Evolutionary conservation across 2,329 filamentous ascomycete genomes (phyloP).

Genomic region (Amauroascus verrucosus): DNA sequence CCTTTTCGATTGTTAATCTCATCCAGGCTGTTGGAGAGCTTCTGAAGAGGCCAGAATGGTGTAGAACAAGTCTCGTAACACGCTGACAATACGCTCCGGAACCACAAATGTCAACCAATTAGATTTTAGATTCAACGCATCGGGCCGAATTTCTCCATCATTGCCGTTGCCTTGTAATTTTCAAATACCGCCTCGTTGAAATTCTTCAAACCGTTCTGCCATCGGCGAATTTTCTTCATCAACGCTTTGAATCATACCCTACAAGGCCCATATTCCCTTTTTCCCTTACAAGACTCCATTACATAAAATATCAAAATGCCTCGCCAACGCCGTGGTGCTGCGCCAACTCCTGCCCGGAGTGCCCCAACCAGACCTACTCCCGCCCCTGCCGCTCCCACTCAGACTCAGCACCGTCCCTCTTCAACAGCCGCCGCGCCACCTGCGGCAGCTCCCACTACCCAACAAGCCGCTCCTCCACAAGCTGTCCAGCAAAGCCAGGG

Average conservation of each 20-base stretch:
- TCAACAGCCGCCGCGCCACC: constrained; percentile 54
- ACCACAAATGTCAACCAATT: constrained; percentile 6
- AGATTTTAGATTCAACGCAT: neutral
- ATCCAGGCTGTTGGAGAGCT: neutral
- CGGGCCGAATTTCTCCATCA: constrained; percentile 12
- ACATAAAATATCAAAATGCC: constrained; percentile 48
- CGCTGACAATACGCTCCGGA: constrained; percentile 2
- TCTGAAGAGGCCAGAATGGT: neutral
- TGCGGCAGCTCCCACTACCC: constrained; percentile 33
- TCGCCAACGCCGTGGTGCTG: constrained; percentile 63
- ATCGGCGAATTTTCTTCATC: neutral
- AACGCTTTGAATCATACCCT: neutral
- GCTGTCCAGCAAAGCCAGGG: constrained; percentile 48
- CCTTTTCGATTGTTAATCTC: neutral
- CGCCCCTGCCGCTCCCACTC: constrained; percentile 48
- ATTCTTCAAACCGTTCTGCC: neutral
- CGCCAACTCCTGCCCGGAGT: constrained; percentile 41
- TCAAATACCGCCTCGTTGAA: constrained; percentile 6
- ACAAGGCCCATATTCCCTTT: neutral
- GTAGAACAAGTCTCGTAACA: neutral
- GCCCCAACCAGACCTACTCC: constrained; percentile 57
- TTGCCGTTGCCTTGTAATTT: constrained; percentile 8
- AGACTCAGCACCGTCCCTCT: constrained; percentile 55
- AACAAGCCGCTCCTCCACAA: constrained; percentile 17
- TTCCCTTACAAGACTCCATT: neutral